These are phyloP conservation scores for Shiraia sp. DNA, from an alignment of 2,329 filamentous ascomycete genomes.

Conservation along the genomic window DNA sequence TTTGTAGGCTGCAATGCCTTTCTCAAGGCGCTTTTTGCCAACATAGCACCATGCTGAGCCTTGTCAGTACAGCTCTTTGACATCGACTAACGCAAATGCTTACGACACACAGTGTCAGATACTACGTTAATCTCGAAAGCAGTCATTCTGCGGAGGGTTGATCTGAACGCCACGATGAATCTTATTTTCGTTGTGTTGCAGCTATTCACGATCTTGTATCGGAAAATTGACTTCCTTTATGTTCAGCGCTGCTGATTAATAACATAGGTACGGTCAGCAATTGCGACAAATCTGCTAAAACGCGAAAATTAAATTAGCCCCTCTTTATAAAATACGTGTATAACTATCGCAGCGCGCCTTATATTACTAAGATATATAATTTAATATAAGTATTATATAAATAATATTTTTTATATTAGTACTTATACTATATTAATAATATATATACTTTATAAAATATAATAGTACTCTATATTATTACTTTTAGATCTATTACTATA, in stretches of 20 bases:
- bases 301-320: too few relatives aligned
- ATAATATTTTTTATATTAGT: too few relatives aligned
- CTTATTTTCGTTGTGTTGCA: neutral
- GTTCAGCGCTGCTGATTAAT: neutral
- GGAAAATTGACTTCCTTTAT: neutral
- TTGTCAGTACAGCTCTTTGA: conserved; percentile 5
- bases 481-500: too few relatives aligned
- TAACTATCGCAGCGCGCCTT: too few relatives aligned
- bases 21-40: conserved; percentile 74
- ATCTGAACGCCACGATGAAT: conserved; percentile 41
- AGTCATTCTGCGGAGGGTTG: conserved; percentile 41
- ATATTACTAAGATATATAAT: too few relatives aligned
- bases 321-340: too few relatives aligned
- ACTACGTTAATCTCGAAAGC: conserved; percentile 74
- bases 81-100: conserved; percentile 17
- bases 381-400: too few relatives aligned
- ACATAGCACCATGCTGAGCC: conserved; percentile 64
- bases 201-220: neutral
- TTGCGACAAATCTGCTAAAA: too few relatives aligned
- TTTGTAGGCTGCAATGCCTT: conserved; percentile 70
- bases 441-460: too few relatives aligned
- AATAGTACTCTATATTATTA: too few relatives aligned
- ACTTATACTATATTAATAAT: too few relatives aligned
- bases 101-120: conserved; percentile 81
- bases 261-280: neutral